Evolutionary conservation across 169 alveolate genomes (phyloP).

Genomic region (Plasmodium coatneyi): DNA sequence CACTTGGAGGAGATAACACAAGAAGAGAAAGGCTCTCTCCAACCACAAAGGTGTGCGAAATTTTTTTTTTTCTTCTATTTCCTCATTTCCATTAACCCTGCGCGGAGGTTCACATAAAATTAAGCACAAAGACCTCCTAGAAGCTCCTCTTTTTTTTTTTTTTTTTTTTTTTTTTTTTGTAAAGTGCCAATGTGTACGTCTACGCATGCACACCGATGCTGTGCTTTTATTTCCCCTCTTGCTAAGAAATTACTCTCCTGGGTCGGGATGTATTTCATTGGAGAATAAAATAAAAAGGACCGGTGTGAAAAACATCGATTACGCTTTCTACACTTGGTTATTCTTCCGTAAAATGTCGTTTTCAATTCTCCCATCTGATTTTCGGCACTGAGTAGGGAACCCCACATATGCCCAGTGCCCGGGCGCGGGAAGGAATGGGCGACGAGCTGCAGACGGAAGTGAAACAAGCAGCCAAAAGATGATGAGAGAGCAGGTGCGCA

Average conservation of each 20-base stretch:
- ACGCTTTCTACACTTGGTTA: neutral
- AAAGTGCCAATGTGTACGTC: neutral
- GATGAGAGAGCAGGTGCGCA: neutral
- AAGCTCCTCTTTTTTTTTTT: no score
- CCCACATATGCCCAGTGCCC: neutral
- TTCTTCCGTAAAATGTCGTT: neutral
- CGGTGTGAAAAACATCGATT: neutral
- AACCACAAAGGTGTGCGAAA: neutral
- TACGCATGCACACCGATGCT: neutral
- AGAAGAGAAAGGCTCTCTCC: neutral
- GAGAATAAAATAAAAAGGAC: neutral
- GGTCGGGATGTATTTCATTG: neutral
- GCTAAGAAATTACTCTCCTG: neutral
- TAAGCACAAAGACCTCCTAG: no score
- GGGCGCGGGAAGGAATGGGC: neutral
- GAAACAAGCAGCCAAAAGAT: neutral
- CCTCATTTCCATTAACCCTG: no score
- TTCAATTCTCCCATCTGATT: neutral
- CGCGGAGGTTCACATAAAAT: no score
- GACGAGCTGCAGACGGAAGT: neutral
- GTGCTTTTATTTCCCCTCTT: neutral
- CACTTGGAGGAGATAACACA: neutral
- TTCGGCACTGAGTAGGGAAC: neutral
- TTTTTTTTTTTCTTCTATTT: no score
- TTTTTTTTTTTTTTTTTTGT: neutral